phyloP scores from a whole-genome alignment of 2,329 filamentous ascomycete species.

The Drechslerella coelobrocha region DNA sequence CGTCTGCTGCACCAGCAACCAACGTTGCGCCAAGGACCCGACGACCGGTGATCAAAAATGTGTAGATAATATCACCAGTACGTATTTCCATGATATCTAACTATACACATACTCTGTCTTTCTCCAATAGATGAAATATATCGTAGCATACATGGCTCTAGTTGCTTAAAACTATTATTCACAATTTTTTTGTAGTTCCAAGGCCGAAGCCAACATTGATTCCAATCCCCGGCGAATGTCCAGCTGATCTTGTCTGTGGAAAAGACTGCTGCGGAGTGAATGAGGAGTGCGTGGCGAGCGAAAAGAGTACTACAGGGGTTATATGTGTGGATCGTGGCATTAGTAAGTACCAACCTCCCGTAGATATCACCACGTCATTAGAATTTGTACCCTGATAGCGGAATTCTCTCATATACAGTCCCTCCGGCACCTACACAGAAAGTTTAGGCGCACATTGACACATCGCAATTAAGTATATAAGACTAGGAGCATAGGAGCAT shows the following conservation, averaged over 20 bases:
- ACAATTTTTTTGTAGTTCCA: constrained; percentile 5
- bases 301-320: constrained; percentile 1
- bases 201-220: neutral
- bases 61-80: constrained; percentile 13
- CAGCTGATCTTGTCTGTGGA: too few species aligned
- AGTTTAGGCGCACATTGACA: too few species aligned
- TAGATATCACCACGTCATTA: neutral
- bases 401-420: neutral
- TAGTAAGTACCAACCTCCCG: neutral
- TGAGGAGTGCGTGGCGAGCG: constrained; percentile 14
- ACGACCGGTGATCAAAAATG: constrained; percentile 7
- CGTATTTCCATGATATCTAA: neutral
- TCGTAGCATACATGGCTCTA: too few species aligned
- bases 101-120: neutral
- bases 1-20: constrained; percentile 9
- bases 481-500: neutral
- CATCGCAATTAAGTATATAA: neutral
- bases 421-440: too few species aligned
- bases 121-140: too few species aligned
- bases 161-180: too few species aligned
- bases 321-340: constrained; percentile 17
- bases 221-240: constrained; percentile 7
- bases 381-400: neutral
- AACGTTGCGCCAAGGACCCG: constrained; percentile 8
- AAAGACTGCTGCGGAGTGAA: constrained; percentile 11